Conservation (phyloP, 805 yeast genomes). For the Metschnikowia orientalis region DNA sequence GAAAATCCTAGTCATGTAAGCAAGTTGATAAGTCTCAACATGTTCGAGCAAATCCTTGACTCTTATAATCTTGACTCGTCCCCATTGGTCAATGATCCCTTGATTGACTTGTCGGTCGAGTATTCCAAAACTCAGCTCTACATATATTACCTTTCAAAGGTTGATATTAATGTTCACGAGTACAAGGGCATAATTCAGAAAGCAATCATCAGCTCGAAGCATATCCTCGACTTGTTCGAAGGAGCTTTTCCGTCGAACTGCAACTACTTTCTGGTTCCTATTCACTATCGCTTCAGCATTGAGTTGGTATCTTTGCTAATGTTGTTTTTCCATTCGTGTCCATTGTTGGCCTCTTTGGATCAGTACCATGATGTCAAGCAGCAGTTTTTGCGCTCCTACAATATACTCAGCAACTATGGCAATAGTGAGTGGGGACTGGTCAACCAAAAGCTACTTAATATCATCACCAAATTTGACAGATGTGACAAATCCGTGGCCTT, state of each 20-base stretch:
- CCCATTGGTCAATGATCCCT: constrained; percentile 18
- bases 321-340: constrained; percentile 24
- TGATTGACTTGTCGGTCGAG: constrained; percentile 31
- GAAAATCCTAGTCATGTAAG: constrained; percentile 24
- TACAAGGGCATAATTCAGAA: constrained; percentile 27
- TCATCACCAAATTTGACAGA: constrained; percentile 14
- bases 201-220: constrained; percentile 25
- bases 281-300: constrained; percentile 37
- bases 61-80: constrained; percentile 22
- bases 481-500: constrained; percentile 10
- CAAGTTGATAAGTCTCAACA: constrained; percentile 35
- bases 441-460: constrained; percentile 11
- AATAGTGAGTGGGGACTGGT: constrained; percentile 9
- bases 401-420: constrained; percentile 8
- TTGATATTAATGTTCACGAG: constrained; percentile 23
- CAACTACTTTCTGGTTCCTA: constrained; percentile 32
- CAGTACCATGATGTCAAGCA: constrained; percentile 13
- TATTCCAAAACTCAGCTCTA: constrained; percentile 37
- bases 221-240: constrained; percentile 25
- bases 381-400: constrained; percentile 12
- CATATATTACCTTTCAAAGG: constrained; percentile 30
- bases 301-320: constrained; percentile 31
- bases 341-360: constrained; percentile 10
- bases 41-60: constrained; percentile 39
- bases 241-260: constrained; percentile 16